phyloP scores from a whole-genome alignment of 257 asterid genomes.

The Orobanche coerulescens region DNA sequence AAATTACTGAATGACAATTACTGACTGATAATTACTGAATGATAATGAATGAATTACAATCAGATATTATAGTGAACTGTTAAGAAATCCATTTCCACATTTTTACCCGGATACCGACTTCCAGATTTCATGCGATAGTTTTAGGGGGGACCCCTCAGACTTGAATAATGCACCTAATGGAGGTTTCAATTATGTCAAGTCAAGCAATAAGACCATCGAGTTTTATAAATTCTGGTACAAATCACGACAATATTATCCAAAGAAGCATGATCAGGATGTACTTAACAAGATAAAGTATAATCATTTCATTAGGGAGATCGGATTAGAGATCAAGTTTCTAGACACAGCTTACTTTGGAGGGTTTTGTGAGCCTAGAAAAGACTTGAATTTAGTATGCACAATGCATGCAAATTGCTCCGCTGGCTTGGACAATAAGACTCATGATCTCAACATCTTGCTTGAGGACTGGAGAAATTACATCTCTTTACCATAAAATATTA shows the following conservation, averaged over 20 bases:
- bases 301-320: constrained; percentile 30
- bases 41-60: no score
- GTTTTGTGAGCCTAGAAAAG: constrained; percentile 45
- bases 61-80: no score
- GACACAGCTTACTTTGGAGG: constrained; percentile 46
- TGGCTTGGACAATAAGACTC: constrained; percentile 46
- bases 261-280: constrained; percentile 45
- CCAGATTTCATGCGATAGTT: constrained; percentile 43
- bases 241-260: constrained; percentile 27
- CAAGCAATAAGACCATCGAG: constrained; percentile 33
- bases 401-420: constrained; percentile 68
- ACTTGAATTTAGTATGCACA: constrained; percentile 37
- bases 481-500: constrained; percentile 18
- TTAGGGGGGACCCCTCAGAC: constrained; percentile 17
- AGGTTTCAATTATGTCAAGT: constrained; percentile 40
- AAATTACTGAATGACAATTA: no score
- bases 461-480: constrained; percentile 42
- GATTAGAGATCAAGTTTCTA: constrained; percentile 37
- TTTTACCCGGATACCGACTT: constrained; percentile 35
- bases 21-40: no score
- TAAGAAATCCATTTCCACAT: constrained; percentile 41
- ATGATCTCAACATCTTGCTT: constrained; percentile 38
- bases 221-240: constrained; percentile 50
- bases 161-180: constrained; percentile 38
- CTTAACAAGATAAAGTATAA: constrained; percentile 31